Evolutionary conservation across 176 grass and related monocot genomes (phyloP), one percentile per base, ranked within the genome.

Genomic region (Panicum miliaceum): DNA sequence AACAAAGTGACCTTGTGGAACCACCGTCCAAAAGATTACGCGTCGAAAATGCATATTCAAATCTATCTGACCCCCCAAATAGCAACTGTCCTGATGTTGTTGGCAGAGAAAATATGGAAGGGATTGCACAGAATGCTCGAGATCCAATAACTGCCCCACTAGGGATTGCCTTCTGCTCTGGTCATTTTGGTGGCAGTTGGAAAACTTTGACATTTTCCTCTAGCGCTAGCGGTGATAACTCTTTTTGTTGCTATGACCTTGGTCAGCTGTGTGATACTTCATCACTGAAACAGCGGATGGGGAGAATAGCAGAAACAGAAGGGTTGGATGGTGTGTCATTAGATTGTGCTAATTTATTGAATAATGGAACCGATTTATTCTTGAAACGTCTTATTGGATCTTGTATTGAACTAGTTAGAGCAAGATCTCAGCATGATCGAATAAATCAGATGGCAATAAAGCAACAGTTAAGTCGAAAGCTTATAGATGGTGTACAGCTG

Each of bases 361-460:
- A 89, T 88, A 89, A 73, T 71, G 87, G 83, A 29, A 37, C 91
- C 20, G 89, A 91, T 86, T 54, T 84, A 47, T 91, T 86, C 75
- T 82, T 94, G 81, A 91, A 85, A 82, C 68, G 64, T 35, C 71
- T 94, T 62, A 94, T 94, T 80, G 78, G 53, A 54, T 91, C 92
- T 22, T 87, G 76, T 91, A 54, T 83, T 50, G 66, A 86, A 32
- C 80, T 91, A 10, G 82, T 74, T 18, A 77, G 80, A 74, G 81
- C 70, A 67, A 86, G 83, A 59, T 43, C 62, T 63, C 78, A 73
- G 59, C 47, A 81, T 81, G 78, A 53, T 81, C 61, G 63, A 54
- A 18, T 81, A 52, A 68, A 68, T 56, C 32, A 18, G 18, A 36
- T 54, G 47, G 20, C 34, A 40, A 19, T 68, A 23, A 47, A 81